These are phyloP conservation scores for Carpinus viminea DNA, from an alignment of 306 rosid species.

Conservation along the genomic window DNA sequence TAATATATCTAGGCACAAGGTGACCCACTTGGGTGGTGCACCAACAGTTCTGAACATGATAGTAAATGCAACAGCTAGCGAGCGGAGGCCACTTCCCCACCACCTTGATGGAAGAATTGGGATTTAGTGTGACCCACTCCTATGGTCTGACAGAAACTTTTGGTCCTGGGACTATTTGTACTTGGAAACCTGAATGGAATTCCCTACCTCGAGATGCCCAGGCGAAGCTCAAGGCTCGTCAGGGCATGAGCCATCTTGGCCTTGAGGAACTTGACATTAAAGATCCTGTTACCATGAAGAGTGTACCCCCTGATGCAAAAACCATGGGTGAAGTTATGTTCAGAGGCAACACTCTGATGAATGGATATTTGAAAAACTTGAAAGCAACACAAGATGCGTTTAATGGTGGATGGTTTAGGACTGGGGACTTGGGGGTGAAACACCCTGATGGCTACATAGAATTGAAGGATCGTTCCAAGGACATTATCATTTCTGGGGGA, in stretches of 20 bases:
- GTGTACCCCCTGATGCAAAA: slow-evolving; percentile 77
- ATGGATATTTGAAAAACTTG: slow-evolving; percentile 69
- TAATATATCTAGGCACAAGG: slow-evolving; percentile 51
- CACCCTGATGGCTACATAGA: slow-evolving; percentile 82
- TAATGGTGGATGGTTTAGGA: slow-evolving; percentile 76
- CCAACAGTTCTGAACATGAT: slow-evolving; percentile 78
- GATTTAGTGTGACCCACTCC: slow-evolving; percentile 57
- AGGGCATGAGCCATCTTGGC: slow-evolving; percentile 80
- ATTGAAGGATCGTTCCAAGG: slow-evolving; percentile 81
- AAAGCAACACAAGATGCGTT: slow-evolving; percentile 71
- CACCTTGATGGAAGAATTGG: slow-evolving; percentile 72
- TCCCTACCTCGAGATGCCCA: slow-evolving; percentile 51
- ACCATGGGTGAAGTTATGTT: slow-evolving; percentile 88
- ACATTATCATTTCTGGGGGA: slow-evolving; percentile 86
- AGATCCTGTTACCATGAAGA: slow-evolving; percentile 75
- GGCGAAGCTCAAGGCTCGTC: slow-evolving; percentile 68
- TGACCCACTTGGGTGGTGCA: slow-evolving; percentile 79
- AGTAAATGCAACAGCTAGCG: slow-evolving; percentile 51
- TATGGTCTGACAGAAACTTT: slow-evolving; percentile 92
- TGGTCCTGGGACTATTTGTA: slow-evolving; percentile 72
- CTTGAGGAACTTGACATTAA: slow-evolving; percentile 67
- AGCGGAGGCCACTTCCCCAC: slow-evolving; percentile 71
- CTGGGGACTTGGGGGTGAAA: slow-evolving; percentile 84
- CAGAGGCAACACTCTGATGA: slow-evolving; percentile 85
- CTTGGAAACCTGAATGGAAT: slow-evolving; percentile 86